These are phyloP conservation scores for Botryosphaeria dothidea DNA, from an alignment of 2,329 filamentous ascomycete genomes.

Conservation along the genomic window DNA sequence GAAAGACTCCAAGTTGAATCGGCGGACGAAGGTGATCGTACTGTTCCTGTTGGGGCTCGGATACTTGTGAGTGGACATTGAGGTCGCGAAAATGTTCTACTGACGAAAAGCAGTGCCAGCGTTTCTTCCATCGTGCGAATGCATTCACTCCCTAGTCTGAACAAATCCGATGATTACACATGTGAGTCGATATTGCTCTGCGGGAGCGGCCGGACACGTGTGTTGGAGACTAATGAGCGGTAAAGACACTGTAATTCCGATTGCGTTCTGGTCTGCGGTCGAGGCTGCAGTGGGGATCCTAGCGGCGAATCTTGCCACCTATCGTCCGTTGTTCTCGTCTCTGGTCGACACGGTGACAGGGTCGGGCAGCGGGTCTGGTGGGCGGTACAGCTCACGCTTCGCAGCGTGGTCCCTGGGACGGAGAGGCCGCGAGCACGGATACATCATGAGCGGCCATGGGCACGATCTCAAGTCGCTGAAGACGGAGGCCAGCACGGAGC, in stretches of 20 bases:
- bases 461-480: background rate
- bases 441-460: background rate
- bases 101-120: background rate
- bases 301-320: slow-evolving; percentile 4
- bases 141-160: background rate
- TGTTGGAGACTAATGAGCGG: background rate
- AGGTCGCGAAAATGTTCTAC: background rate
- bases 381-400: background rate
- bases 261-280: background rate
- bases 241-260: background rate
- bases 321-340: background rate
- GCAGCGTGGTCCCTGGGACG: background rate
- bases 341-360: background rate
- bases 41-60: background rate
- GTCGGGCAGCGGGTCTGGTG: background rate
- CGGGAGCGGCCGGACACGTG: background rate
- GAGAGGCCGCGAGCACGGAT: slow-evolving; percentile 1
- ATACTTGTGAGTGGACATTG: background rate
- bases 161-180: slow-evolving; percentile 1
- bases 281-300: slow-evolving; percentile 2
- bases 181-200: background rate
- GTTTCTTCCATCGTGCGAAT: slow-evolving; percentile 5
- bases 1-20: slow-evolving; percentile 3
- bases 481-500: background rate
- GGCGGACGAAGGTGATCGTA: background rate